Evolutionary conservation across 2,329 filamentous ascomycete genomes (phyloP).

Genomic region (Cladosporium sp.): DNA sequence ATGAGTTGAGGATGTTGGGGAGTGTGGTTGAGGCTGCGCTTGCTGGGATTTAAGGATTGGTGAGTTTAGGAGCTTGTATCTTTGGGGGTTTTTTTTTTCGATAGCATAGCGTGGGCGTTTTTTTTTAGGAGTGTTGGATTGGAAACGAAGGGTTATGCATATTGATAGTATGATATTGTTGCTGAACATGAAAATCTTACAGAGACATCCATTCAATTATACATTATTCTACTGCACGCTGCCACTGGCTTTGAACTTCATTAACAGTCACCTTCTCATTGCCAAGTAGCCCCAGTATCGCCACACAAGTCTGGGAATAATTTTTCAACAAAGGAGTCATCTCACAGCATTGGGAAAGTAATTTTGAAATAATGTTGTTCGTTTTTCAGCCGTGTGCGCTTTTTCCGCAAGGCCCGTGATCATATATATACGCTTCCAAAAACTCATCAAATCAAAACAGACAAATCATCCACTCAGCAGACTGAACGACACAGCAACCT

Average conservation of each 20-base stretch:
- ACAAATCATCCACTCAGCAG: too few relatives aligned
- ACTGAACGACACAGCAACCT: background rate
- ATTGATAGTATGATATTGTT: background rate
- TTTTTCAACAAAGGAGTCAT: background rate
- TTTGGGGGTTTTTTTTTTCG: background rate
- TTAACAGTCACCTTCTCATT: background rate
- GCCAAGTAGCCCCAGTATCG: background rate
- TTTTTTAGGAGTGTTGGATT: background rate
- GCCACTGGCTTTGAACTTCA: background rate
- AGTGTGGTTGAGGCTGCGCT: slow-evolving; percentile 59
- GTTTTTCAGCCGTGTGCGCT: background rate
- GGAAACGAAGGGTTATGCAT: background rate
- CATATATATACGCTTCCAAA: background rate
- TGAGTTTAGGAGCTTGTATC: background rate
- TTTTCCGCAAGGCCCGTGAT: background rate
- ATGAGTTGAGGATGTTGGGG: slow-evolving; percentile 78
- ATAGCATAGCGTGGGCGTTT: slow-evolving; percentile 1
- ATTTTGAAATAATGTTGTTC: background rate
- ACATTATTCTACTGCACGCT: background rate
- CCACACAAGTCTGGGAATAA: background rate
- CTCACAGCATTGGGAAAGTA: background rate
- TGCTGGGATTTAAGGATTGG: background rate
- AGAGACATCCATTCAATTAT: background rate
- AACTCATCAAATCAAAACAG: background rate
- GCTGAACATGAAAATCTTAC: background rate